These are phyloP conservation scores for Calonectria hawksworthii DNA, from an alignment of 2,329 filamentous ascomycete genomes.

Conservation along the genomic window DNA sequence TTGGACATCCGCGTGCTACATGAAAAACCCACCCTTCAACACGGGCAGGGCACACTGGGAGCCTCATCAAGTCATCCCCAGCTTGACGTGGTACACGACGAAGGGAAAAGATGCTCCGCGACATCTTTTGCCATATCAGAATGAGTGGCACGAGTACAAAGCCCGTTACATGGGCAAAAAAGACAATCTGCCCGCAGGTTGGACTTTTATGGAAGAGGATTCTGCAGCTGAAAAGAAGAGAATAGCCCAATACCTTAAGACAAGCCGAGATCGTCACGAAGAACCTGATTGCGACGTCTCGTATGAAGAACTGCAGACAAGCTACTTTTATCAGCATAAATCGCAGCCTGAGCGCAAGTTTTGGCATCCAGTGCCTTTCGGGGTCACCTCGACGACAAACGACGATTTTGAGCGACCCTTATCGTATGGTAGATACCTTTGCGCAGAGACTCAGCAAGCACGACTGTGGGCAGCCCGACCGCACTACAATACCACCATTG, in stretches of 20 bases:
- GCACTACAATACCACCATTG: background rate
- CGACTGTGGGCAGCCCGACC: background rate
- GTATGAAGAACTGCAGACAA: constrained; percentile 3
- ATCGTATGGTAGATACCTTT: constrained; percentile 18
- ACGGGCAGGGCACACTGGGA: constrained; percentile 6
- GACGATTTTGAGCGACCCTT: background rate
- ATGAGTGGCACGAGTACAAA: constrained; percentile 27
- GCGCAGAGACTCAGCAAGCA: constrained; percentile 9
- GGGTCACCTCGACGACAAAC: background rate
- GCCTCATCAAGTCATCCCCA: constrained; percentile 20
- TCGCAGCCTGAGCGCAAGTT: constrained; percentile 1
- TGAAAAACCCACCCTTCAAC: constrained; percentile 7
- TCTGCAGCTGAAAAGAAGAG: background rate
- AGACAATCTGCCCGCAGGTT: background rate
- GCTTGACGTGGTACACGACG: constrained; percentile 17
- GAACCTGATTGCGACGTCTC: constrained; percentile 18
- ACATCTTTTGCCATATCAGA: constrained; percentile 15
- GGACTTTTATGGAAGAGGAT: background rate
- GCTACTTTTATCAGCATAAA: constrained; percentile 21
- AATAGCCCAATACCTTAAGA: background rate
- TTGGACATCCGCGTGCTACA: constrained; percentile 14
- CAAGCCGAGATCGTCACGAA: background rate
- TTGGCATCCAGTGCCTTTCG: constrained; percentile 14
- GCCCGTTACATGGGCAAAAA: constrained; percentile 13
- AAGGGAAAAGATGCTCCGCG: background rate